phyloP scores from a whole-genome alignment of 2,329 filamentous ascomycete genomes.

The Trichoderma atrobrunneum region DNA sequence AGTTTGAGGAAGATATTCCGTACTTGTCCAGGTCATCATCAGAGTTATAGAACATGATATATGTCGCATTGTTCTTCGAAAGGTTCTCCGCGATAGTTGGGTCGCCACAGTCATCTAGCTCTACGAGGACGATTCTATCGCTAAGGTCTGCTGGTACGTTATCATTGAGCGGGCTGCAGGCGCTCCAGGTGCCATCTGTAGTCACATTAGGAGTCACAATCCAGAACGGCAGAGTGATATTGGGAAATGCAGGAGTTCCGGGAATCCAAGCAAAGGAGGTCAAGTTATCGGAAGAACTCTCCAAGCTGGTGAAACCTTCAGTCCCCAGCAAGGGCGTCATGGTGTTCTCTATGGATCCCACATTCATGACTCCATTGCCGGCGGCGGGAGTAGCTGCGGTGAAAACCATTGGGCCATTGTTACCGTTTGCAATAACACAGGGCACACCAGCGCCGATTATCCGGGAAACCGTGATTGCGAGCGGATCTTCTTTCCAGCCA shows the following conservation, averaged over 20 bases:
- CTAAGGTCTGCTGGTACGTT: slow-evolving; percentile 54
- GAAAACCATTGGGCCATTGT: slow-evolving; percentile 41
- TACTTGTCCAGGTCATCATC: slow-evolving; percentile 31
- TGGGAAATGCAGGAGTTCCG: background rate
- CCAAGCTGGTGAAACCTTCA: background rate
- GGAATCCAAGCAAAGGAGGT: slow-evolving; percentile 1
- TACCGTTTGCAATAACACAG: slow-evolving; percentile 42
- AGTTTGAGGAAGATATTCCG: too few relatives aligned
- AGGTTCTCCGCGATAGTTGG: slow-evolving; percentile 52
- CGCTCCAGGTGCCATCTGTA: slow-evolving; percentile 41
- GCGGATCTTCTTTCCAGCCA: slow-evolving; percentile 31
- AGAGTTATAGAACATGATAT: slow-evolving; percentile 59
- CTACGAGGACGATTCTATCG: slow-evolving; percentile 56
- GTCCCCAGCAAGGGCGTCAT: slow-evolving; percentile 31
- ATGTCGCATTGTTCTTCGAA: slow-evolving; percentile 52
- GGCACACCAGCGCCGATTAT: slow-evolving; percentile 43
- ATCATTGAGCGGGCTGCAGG: slow-evolving; percentile 50
- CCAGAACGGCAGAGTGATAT: slow-evolving; percentile 43
- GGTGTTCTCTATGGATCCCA: slow-evolving; percentile 43
- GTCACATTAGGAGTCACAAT: slow-evolving; percentile 48
- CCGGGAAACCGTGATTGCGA: slow-evolving; percentile 38
- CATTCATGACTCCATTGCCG: slow-evolving; percentile 41
- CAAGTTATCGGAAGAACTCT: background rate
- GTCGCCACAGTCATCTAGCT: slow-evolving; percentile 46
- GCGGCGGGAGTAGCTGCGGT: slow-evolving; percentile 39